phyloP scores from a whole-genome alignment of 306 rosid genomes.

The Heteromeles arbutifolia region DNA sequence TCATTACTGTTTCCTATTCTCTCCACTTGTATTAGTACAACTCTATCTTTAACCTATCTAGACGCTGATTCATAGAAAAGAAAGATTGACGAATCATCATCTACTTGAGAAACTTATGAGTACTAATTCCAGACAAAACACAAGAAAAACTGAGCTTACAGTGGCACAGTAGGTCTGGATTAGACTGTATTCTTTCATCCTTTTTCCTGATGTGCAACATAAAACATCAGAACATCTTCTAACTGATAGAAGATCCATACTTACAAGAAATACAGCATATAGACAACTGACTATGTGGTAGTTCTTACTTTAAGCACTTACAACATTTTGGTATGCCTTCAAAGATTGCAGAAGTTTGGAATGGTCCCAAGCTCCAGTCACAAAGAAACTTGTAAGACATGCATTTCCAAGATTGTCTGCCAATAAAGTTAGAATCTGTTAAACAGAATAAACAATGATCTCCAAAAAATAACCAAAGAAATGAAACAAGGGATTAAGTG shows the following conservation, averaged over 20 bases:
- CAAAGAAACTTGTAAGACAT: conserved; percentile 81
- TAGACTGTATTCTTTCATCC: conserved; percentile 77
- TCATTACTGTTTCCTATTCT: not conserved
- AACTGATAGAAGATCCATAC: conserved; percentile 10
- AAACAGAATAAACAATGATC: not conserved
- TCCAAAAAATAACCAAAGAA: not conserved
- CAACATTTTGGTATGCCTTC: conserved; percentile 95
- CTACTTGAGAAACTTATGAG: not conserved
- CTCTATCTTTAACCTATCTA: too few relatives aligned
- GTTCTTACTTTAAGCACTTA: conserved; percentile 50
- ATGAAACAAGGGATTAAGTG: not conserved
- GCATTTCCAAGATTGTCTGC: conserved; percentile 96
- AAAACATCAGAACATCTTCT: conserved; percentile 31
- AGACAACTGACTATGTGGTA: not conserved
- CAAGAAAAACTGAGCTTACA: conserved; percentile 41
- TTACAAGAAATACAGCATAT: not conserved
- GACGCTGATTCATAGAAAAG: too few relatives aligned
- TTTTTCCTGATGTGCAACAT: conserved; percentile 64
- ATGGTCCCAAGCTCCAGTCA: conserved; percentile 90
- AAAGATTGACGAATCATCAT: not conserved
- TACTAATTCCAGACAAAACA: too few relatives aligned
- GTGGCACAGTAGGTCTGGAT: conserved; percentile 77
- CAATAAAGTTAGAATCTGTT: conserved; percentile 13
- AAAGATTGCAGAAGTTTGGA: conserved; percentile 72
- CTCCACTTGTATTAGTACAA: not conserved